phyloP scores from a whole-genome alignment of 208 protist genomes.

The Acanthamoeba lenticulata region DNA sequence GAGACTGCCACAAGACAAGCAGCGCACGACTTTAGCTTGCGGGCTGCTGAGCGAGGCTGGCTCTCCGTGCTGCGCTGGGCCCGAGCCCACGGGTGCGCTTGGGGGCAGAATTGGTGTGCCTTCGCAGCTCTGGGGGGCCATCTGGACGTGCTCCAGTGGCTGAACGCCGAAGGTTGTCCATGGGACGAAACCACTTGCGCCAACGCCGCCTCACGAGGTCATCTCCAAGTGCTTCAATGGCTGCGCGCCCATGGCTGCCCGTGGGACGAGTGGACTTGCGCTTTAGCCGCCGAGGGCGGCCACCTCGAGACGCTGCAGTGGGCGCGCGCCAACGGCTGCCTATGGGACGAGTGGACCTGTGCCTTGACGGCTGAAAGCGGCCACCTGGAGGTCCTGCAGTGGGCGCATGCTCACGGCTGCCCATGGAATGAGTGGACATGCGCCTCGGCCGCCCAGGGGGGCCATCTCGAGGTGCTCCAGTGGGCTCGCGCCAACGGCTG shows the following conservation, averaged over 20 bases:
- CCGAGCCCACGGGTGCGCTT: too few species aligned
- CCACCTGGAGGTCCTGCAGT: not conserved
- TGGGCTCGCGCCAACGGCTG: not conserved
- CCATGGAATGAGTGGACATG: not conserved
- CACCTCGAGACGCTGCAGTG: not conserved
- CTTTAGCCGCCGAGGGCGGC: not conserved
- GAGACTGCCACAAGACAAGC: too few species aligned
- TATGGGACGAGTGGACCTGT: not conserved
- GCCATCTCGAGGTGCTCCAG: conserved; percentile 2
- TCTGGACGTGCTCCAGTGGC: not conserved
- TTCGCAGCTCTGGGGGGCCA: not conserved
- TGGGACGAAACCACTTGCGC: not conserved
- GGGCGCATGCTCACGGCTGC: not conserved
- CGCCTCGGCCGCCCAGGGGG: not conserved
- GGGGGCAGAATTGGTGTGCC: too few species aligned
- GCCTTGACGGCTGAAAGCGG: not conserved
- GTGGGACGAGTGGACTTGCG: not conserved
- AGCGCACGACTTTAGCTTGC: too few species aligned
- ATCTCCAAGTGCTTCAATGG: not conserved
- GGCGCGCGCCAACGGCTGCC: not conserved
- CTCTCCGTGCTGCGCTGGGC: too few species aligned
- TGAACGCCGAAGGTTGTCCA: not conserved
- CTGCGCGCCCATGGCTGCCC: not conserved
- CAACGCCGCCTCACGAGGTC: not conserved
- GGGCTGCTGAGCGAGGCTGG: too few species aligned